A percentile compares a stretch with the other conserved stretches of the same genome.
Evolutionary conservation across 1,139 yeast genomes (phyloP).

Genomic region (Taphrina populina): DNA sequence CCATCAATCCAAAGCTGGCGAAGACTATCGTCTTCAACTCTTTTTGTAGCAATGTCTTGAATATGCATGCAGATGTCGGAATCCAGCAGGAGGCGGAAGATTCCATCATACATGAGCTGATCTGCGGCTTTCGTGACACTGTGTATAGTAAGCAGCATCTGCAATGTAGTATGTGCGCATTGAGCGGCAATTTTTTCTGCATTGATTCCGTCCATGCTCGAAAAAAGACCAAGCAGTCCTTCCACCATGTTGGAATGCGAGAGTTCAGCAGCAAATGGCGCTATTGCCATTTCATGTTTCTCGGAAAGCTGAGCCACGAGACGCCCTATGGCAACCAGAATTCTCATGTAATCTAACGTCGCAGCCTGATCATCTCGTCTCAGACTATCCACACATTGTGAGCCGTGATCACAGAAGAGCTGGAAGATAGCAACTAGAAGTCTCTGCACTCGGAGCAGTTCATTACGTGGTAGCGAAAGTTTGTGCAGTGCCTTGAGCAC

Average conservation of each 20-base stretch:
- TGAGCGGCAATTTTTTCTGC: neutral
- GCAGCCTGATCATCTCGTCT: neutral
- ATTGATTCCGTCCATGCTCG: neutral
- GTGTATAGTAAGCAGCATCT: neutral
- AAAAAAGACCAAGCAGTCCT: slow-evolving; percentile 1
- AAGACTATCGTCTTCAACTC: neutral
- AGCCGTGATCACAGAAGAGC: neutral
- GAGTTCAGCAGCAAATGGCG: slow-evolving; percentile 15
- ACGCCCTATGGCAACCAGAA: slow-evolving; percentile 6
- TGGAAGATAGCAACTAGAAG: neutral
- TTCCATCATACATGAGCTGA: slow-evolving; percentile 19
- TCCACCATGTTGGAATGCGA: neutral
- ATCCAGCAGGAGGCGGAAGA: slow-evolving; percentile 13
- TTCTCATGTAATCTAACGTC: neutral
- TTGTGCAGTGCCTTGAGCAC: neutral
- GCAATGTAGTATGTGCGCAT: neutral
- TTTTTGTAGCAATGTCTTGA: neutral
- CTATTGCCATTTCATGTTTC: neutral
- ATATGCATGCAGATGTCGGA: neutral
- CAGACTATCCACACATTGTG: slow-evolving; percentile 1
- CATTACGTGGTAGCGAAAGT: neutral
- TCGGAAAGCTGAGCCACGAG: slow-evolving; percentile 2
- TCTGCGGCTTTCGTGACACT: slow-evolving; percentile 10
- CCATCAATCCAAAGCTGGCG: slow-evolving; percentile 1
- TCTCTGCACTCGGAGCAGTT: slow-evolving; percentile 3